Evolutionary conservation across 1,284 basidiomycete genomes (phyloP).

Genomic region (Neonothopanus nambi): DNA sequence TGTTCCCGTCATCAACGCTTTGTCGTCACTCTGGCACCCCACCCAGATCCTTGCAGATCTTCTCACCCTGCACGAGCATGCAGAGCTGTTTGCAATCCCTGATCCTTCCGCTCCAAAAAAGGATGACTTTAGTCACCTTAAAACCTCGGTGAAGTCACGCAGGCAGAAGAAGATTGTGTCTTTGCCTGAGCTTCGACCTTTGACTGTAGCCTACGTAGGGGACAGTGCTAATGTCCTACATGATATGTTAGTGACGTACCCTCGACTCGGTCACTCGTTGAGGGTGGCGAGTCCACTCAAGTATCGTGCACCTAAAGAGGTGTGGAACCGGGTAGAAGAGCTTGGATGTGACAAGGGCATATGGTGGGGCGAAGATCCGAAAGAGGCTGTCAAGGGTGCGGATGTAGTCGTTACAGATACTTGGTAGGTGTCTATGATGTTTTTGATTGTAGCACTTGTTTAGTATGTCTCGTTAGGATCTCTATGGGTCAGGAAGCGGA

Average conservation of each 20-base stretch:
- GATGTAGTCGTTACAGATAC: conserved; percentile 96
- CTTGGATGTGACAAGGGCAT: conserved; percentile 73
- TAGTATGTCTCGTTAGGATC: conserved; percentile 58
- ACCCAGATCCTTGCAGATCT: conserved; percentile 95
- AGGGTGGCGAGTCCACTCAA: conserved; percentile 78
- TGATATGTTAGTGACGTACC: conserved; percentile 95
- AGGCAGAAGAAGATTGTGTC: conserved; percentile 21
- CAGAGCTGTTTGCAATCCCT: conserved; percentile 46
- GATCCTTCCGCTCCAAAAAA: conserved; percentile 11
- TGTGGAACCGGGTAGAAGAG: conserved; percentile 78
- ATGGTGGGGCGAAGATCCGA: conserved; percentile 77
- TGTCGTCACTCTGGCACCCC: conserved; percentile 95
- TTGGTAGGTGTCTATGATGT: conserved; percentile 55
- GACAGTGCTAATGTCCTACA: conserved; percentile 97
- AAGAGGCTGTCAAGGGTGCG: conserved; percentile 85
- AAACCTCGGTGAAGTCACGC: conserved; percentile 12
- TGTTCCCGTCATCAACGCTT: conserved; percentile 94
- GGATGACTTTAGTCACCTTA: conserved; percentile 18
- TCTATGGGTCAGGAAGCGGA: conserved; percentile 99
- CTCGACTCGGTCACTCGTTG: conserved; percentile 87
- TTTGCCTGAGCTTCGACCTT: conserved; percentile 52
- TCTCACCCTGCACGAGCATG: conserved; percentile 84
- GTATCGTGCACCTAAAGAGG: conserved; percentile 78
- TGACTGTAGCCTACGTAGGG: conserved; percentile 92
- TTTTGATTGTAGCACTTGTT: conserved; percentile 4